Evolutionary conservation across 2,329 filamentous ascomycete genomes (phyloP).

Genomic region (Calonectria montana): DNA sequence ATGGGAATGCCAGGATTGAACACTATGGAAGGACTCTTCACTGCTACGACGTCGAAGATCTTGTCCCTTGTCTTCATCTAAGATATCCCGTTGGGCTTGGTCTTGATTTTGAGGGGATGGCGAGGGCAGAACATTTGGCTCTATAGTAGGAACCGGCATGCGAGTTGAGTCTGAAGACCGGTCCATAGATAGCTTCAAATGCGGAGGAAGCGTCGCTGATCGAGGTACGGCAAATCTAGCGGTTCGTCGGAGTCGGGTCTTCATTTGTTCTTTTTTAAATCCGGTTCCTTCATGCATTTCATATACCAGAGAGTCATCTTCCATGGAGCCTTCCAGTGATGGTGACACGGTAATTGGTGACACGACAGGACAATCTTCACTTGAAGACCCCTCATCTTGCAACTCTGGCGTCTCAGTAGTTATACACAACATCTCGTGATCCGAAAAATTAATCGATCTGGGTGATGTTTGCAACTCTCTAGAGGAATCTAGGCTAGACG

Average conservation of each 20-base stretch:
- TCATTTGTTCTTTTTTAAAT: constrained; percentile 39
- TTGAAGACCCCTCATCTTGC: constrained; percentile 3
- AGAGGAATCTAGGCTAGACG: not conserved
- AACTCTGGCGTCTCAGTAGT: not conserved
- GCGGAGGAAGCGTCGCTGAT: constrained; percentile 44
- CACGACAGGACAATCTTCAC: not conserved
- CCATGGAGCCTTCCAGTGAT: constrained; percentile 16
- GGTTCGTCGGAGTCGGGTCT: constrained; percentile 46
- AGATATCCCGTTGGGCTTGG: not conserved
- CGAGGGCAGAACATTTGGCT: constrained; percentile 10
- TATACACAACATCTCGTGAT: not conserved
- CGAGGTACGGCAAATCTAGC: constrained; percentile 44
- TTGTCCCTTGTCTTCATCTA: constrained; percentile 8
- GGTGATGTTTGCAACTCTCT: not conserved
- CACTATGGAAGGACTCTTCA: constrained; percentile 66
- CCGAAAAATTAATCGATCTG: not conserved
- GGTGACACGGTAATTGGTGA: constrained; percentile 15
- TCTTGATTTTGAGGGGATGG: not conserved
- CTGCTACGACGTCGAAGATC: constrained; percentile 32
- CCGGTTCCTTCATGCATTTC: constrained; percentile 49
- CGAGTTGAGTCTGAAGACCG: constrained; percentile 6
- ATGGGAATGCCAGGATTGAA: constrained; percentile 63
- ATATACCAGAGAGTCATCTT: constrained; percentile 26
- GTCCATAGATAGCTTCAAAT: constrained; percentile 42
- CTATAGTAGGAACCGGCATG: constrained; percentile 39